These are phyloP conservation scores for Batrachochytrium dendrobatidis DNA, from an alignment of 371 early-diverging fungal species.

Conservation along the genomic window DNA sequence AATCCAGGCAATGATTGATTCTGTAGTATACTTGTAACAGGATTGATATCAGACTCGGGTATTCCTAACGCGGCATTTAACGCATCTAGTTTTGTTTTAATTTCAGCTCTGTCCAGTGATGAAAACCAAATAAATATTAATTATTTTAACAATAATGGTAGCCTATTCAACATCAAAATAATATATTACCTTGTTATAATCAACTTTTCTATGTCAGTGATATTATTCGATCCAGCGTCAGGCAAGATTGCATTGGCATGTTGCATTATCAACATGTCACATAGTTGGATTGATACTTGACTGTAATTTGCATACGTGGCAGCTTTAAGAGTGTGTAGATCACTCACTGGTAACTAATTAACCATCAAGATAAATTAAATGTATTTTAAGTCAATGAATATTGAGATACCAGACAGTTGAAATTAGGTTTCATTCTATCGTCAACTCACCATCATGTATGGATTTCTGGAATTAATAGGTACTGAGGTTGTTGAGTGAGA, in stretches of 20 bases:
- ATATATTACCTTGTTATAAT: background rate
- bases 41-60: no score
- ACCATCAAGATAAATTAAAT: background rate
- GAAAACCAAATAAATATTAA: no score
- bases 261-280: background rate
- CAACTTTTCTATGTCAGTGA: background rate
- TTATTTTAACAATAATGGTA: no score
- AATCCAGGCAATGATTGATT: no score
- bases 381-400: background rate
- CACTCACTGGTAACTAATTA: background rate
- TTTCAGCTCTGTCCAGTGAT: no score
- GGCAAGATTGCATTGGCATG: background rate
- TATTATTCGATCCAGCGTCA: background rate
- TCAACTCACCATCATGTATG: background rate
- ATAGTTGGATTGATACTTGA: background rate
- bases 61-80: background rate
- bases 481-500: no score
- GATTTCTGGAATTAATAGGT: background rate
- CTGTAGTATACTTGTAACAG: no score
- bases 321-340: background rate
- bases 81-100: background rate
- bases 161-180: no score
- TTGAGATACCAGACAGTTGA: background rate
- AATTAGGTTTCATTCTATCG: background rate
- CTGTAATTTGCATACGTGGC: background rate